Base-by-base conservation (phyloP, 2,329 filamentous ascomycete genomes). In the Colletotrichum ledebouriae region DNA sequence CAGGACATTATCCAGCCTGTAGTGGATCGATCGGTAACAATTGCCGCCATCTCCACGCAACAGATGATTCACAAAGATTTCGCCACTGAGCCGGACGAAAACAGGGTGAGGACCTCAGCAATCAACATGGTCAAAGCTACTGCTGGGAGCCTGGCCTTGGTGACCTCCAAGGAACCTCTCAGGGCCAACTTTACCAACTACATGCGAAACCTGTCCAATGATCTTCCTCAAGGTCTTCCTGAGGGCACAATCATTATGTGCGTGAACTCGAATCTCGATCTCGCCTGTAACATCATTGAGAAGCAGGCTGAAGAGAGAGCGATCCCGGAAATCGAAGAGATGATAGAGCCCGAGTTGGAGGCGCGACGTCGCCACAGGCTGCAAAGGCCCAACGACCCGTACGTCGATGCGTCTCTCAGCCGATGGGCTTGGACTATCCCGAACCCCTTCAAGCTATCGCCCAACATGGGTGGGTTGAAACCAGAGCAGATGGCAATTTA, bases 171-270 rank as follows among this genome's bases (percentile, higher is more conserved):
- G 80, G 96, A 99, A 78, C 96, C 96, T 15, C 85, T 99, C 15
- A 90, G 96, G 69, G 96, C 97, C 78, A 98, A 97, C 81, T 97
- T 99, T 79, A 97, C 92, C 61, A 99, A 98, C 80, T 97, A 98
- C 76, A 94, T 99, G 78, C 92, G 96, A 59, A 85, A 85, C 56
- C 78, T 90, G n/a, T 86, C 89, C 3, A 83, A 81, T 56, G 89
- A 90, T 42, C 86, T 97, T 42, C 90, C 93, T 61, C 92, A 93
- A 60, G 92, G 93, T 15, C 86, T 99, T 70, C 94, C 96, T 0
- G 96, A 99, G 80, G 96, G 96, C 6, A 93, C 96, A 37, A 96
- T 99, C 70, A 88, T 98, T 64, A 98, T 99, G 93, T 98, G 97
- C 79, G 95, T 99, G 70, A 99, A 98, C 78, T 95, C 97, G 72